Conservation (phyloP, 2,329 filamentous ascomycete species). For the Talaromyces sp. region DNA sequence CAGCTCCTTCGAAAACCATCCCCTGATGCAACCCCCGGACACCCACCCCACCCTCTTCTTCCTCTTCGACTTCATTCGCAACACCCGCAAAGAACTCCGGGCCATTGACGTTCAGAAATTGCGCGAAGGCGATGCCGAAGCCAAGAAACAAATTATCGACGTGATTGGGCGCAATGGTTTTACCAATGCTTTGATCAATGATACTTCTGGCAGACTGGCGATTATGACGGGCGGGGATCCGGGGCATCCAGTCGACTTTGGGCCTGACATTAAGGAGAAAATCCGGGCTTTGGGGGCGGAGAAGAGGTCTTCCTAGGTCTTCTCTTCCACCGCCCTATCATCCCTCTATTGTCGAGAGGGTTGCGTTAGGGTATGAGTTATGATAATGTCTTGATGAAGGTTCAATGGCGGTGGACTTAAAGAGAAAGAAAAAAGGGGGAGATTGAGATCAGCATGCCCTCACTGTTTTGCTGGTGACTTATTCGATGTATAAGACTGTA, state of each 20-base stretch:
- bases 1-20: conserved; percentile 32
- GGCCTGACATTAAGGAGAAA: conserved; percentile 27
- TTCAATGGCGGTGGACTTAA: no score
- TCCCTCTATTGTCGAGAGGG: background rate
- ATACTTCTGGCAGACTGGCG: conserved; percentile 28
- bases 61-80: conserved; percentile 64
- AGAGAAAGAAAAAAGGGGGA: no score
- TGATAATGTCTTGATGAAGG: background rate
- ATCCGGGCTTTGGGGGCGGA: conserved; percentile 22
- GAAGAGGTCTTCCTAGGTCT: background rate
- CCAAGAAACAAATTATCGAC: conserved; percentile 23
- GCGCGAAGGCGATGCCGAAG: conserved; percentile 22
- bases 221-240: conserved; percentile 30
- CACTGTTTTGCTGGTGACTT: background rate
- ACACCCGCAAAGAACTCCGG: conserved; percentile 54
- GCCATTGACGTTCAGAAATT: conserved; percentile 26
- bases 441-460: background rate
- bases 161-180: conserved; percentile 30
- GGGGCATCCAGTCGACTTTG: conserved; percentile 28
- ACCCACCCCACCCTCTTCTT: conserved; percentile 43
- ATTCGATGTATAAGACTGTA: background rate
- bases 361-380: conserved; percentile 1
- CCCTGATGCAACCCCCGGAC: conserved; percentile 31
- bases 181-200: conserved; percentile 26
- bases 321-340: no score